A percentile compares a stretch with the other conserved stretches of the same genome.
These are phyloP conservation scores for Lachnellula hyalina DNA, from an alignment of 2,329 filamentous ascomycete genomes.

Conservation along the genomic window DNA sequence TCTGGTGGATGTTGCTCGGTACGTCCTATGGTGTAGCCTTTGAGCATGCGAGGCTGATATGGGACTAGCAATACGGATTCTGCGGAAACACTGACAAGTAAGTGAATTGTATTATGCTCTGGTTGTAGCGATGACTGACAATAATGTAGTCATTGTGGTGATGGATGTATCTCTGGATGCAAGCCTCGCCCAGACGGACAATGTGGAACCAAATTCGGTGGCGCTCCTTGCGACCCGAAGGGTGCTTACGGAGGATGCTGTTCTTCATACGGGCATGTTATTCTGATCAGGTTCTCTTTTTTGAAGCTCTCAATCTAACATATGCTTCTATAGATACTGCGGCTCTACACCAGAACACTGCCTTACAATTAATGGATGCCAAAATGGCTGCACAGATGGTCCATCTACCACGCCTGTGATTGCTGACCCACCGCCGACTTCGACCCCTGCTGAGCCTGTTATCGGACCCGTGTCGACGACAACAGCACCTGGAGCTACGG, in stretches of 20 bases:
- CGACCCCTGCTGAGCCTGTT: slow-evolving; percentile 23
- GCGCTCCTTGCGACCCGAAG: slow-evolving; percentile 26
- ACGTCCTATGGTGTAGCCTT: slow-evolving; percentile 6
- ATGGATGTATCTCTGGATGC: slow-evolving; percentile 39
- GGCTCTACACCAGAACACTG: slow-evolving; percentile 23
- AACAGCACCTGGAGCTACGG: slow-evolving; percentile 21
- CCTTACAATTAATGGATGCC: slow-evolving; percentile 26
- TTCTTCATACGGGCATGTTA: slow-evolving; percentile 27
- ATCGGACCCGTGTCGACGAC: slow-evolving; percentile 22
- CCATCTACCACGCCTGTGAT: not conserved
- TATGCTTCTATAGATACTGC: slow-evolving; percentile 20
- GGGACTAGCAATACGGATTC: slow-evolving; percentile 30
- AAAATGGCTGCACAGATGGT: slow-evolving; percentile 24
- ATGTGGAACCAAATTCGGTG: slow-evolving; percentile 27
- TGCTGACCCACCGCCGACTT: slow-evolving; percentile 16
- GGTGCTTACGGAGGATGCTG: slow-evolving; percentile 29
- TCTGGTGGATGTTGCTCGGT: slow-evolving; percentile 40
- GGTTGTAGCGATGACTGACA: not conserved
- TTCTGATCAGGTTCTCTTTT: not conserved
- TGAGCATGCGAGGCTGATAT: slow-evolving; percentile 3
- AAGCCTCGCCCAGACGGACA: slow-evolving; percentile 24
- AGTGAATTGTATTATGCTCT: not conserved
- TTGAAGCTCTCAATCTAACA: slow-evolving; percentile 1
- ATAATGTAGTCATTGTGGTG: slow-evolving; percentile 28
- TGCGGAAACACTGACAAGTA: slow-evolving; percentile 38